Base-by-base conservation (phyloP, 768 basidiomycete species). In the Pulveroboletus sp. region DNA sequence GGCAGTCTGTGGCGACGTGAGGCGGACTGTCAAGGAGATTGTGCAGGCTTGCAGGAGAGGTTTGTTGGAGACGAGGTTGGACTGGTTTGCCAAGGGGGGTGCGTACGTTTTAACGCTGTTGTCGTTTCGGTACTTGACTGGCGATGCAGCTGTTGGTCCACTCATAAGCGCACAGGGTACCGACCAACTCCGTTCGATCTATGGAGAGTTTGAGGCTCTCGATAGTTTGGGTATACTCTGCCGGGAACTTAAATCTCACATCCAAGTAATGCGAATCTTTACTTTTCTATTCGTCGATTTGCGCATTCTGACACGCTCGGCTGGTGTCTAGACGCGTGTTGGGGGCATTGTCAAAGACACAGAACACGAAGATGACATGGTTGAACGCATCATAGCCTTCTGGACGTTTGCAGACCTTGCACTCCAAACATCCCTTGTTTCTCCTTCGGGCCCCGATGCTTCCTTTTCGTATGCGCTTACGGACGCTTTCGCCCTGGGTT, bases 331-430 rank as follows among this genome's bases (percentile, higher is more conserved):
- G 88, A 67, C 64, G 26, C 72, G 69, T 0, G 88, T 90, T 2
- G 67, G 75, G 46, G 56, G 61, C n/a, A 84, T 93, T 51, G 85
- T 93, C 50, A 78, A 76, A 41, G 83, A 89, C 58, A 55, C 58
- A 4, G 69, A 69, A 6, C 71, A 70, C 13, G 92, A 93, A 47
- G 89, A 88, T 10, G 73, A 78, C 17, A 93, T 94, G 89, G 84
- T 94, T 4, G 73, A 79, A 17, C 73, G 77, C 17, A 77, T 94
- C 1, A 76, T 93, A 32, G 70, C 78, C 8, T 81, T 89, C 70
- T 89, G 87, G 60, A 61, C 73, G 6, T 74, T 79, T 32, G 76
- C 78, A 2, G 80, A 87, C 56, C 61, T 64, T 0, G 68, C 79
- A 6, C 73, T 85, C 33, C 59, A 60, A 5, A 64, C 66, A 0